Percentiles rank a stretch among this genome's conserved stretches.
Evolutionary conservation across 2,329 filamentous ascomycete genomes (phyloP).

Genomic region (Pseudocercospora cruenta): DNA sequence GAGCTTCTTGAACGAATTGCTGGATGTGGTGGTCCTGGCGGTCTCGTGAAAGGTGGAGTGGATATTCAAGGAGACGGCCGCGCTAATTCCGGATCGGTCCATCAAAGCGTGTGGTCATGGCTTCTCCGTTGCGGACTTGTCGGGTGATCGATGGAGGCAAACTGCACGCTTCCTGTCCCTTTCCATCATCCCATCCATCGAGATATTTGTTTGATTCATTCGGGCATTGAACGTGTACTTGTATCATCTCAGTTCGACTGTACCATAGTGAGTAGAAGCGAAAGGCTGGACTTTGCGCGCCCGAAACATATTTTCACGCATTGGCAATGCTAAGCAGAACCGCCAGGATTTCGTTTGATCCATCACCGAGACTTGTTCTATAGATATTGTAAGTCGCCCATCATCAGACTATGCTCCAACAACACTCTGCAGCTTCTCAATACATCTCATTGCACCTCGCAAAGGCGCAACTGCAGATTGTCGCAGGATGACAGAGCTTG

Average conservation of each 20-base stretch:
- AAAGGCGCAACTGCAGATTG: neutral
- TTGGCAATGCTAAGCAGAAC: conserved; percentile 12
- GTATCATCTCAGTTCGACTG: neutral
- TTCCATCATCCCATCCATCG: neutral
- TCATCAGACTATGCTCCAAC: neutral
- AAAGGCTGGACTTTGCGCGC: neutral
- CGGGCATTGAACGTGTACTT: neutral
- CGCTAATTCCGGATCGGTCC: conserved; percentile 7
- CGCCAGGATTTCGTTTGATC: neutral
- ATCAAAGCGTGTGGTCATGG: neutral
- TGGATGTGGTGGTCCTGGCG: neutral
- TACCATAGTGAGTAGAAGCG: neutral
- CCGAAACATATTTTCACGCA: neutral
- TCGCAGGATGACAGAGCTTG: neutral
- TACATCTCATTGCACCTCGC: no score
- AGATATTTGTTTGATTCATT: neutral
- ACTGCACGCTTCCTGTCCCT: neutral
- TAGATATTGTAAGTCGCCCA: neutral
- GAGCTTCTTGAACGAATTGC: neutral
- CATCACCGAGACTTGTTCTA: conserved; percentile 1
- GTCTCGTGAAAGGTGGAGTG: neutral
- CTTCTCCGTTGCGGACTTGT: neutral
- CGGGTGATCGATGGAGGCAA: neutral
- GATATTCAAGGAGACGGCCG: conserved; percentile 10
- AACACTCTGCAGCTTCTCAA: no score